Conservation (phyloP, 2,329 filamentous ascomycete genomes). For the Xylaria sp. region DNA sequence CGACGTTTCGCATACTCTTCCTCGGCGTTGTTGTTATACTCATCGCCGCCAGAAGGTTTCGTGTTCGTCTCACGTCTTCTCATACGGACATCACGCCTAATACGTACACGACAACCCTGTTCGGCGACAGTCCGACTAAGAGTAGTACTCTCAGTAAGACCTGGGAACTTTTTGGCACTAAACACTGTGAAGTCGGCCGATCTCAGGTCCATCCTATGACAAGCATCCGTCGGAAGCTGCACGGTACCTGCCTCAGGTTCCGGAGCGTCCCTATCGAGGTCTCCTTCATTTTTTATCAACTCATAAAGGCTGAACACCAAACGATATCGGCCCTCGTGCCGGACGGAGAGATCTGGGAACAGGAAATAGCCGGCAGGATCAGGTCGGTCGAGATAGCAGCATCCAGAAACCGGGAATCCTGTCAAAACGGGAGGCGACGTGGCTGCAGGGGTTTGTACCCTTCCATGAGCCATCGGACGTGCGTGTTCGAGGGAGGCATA, state of each 20-base stretch:
- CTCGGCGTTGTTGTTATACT: slow-evolving; percentile 64
- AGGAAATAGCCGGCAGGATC: slow-evolving; percentile 88
- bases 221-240: slow-evolving; percentile 63
- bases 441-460: slow-evolving; percentile 73
- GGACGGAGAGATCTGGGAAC: slow-evolving; percentile 94
- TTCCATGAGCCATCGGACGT: slow-evolving; percentile 82
- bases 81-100: slow-evolving; percentile 93
- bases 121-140: slow-evolving; percentile 93
- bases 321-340: slow-evolving; percentile 93
- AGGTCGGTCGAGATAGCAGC: slow-evolving; percentile 94
- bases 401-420: slow-evolving; percentile 92
- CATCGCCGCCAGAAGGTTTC: slow-evolving; percentile 62
- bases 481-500: slow-evolving; percentile 91
- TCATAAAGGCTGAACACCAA: slow-evolving; percentile 94
- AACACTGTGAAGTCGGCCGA: slow-evolving; percentile 87
- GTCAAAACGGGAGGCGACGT: slow-evolving; percentile 86
- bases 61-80: slow-evolving; percentile 81
- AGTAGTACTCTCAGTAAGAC: slow-evolving; percentile 86
- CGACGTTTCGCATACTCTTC: slow-evolving; percentile 58
- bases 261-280: slow-evolving; percentile 70
- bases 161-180: slow-evolving; percentile 98
- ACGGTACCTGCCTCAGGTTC: slow-evolving; percentile 48
- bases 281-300: slow-evolving; percentile 85
- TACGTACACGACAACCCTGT: slow-evolving; percentile 95
- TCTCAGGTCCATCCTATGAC: slow-evolving; percentile 90